A percentile compares a stretch with the other conserved stretches of the same genome.
Conservation (phyloP, 2,329 filamentous ascomycete genomes). For the Annulohypoxylon truncatum region DNA sequence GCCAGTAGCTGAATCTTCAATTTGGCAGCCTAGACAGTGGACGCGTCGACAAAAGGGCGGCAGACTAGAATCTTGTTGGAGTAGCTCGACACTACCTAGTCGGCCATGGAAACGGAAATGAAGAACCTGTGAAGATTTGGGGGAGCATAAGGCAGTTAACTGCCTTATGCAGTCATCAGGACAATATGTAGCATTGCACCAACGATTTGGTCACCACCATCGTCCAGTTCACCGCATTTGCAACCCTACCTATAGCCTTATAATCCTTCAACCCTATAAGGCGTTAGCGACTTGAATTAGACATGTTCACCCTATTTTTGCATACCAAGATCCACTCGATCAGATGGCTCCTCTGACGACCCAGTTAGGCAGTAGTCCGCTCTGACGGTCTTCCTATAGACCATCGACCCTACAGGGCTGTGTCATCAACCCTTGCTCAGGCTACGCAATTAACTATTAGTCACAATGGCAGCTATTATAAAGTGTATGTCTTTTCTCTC, state of each 20-base stretch:
- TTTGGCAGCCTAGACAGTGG: not conserved
- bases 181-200: not conserved
- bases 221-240: not conserved
- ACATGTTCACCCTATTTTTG: not conserved
- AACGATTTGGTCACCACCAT: not conserved
- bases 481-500: conserved; percentile 27
- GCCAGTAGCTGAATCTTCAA: not conserved
- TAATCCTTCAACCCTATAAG: not conserved
- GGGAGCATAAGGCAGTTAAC: not conserved
- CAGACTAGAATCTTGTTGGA: not conserved
- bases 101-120: not conserved
- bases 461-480: conserved; percentile 25
- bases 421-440: not conserved
- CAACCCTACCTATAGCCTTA: not conserved
- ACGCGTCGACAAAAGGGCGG: conserved; percentile 5
- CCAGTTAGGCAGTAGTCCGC: not conserved
- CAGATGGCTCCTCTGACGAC: not conserved
- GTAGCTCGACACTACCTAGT: not conserved
- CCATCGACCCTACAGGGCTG: not conserved
- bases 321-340: conserved; percentile 8
- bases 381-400: conserved; percentile 17
- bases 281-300: not conserved
- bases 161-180: conserved; percentile 21
- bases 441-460: conserved; percentile 12
- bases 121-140: not conserved